These are phyloP conservation scores for Exophiala spinifera DNA, from an alignment of 2,329 filamentous ascomycete species.

Conservation along the genomic window DNA sequence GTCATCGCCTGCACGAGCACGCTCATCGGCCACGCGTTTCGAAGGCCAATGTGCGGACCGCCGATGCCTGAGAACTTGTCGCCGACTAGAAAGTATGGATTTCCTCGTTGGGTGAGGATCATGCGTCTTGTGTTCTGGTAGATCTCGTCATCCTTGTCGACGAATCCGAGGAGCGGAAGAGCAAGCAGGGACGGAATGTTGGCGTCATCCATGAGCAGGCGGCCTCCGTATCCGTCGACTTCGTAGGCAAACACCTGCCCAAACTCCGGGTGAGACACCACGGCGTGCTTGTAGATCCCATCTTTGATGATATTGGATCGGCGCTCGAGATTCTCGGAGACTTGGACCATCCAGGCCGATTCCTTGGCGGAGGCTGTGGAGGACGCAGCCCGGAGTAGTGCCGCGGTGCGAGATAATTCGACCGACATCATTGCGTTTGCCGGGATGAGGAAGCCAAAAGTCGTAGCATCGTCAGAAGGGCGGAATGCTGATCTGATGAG, in stretches of 20 bases:
- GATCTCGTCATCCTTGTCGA: slow-evolving; percentile 58
- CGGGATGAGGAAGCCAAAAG: slow-evolving; percentile 90
- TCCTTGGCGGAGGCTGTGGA: slow-evolving; percentile 2
- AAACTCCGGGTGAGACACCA: slow-evolving; percentile 53
- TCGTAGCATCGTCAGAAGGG: slow-evolving; percentile 91
- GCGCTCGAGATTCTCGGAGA: slow-evolving; percentile 49
- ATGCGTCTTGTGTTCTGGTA: slow-evolving; percentile 89
- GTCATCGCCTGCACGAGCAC: slow-evolving; percentile 89
- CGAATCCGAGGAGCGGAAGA: slow-evolving; percentile 54
- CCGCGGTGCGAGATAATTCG: slow-evolving; percentile 72
- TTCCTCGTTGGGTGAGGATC: slow-evolving; percentile 70
- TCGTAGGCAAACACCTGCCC: slow-evolving; percentile 64
- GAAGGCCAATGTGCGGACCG: slow-evolving; percentile 74
- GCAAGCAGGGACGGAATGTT: slow-evolving; percentile 63
- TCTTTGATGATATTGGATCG: slow-evolving; percentile 66
- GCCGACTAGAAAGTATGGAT: slow-evolving; percentile 85
- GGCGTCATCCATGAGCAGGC: slow-evolving; percentile 64
- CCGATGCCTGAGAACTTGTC: slow-evolving; percentile 81
- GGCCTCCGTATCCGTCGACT: slow-evolving; percentile 62
- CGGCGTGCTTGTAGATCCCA: slow-evolving; percentile 80
- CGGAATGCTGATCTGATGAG: slow-evolving; percentile 89
- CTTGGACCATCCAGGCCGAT: slow-evolving; percentile 33
- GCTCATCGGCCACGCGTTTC: slow-evolving; percentile 96
- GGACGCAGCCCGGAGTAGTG: slow-evolving; percentile 57
- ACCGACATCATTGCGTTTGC: slow-evolving; percentile 95